Conservation (phyloP, 352 stramenopile species). For the Globisporangium viniferum region DNA sequence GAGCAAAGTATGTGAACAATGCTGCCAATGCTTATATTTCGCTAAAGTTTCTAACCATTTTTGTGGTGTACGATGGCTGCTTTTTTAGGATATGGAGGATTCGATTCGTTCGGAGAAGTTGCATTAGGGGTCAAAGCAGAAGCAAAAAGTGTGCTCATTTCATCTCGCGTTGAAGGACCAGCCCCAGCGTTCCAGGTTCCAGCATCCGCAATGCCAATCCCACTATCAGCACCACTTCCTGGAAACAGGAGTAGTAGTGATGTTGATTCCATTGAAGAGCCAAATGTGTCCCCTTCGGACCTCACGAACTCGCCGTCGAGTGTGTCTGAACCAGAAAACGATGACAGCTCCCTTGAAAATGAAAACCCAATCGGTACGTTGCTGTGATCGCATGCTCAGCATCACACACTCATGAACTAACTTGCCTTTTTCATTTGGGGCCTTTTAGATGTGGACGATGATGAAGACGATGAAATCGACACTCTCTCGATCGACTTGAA, state of each 20-base stretch:
- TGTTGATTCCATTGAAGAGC: not conserved
- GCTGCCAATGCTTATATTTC: too few species aligned
- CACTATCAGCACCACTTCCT: conserved; percentile 23
- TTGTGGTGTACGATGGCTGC: not conserved
- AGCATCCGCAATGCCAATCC: not conserved
- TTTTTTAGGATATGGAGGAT: conserved; percentile 30
- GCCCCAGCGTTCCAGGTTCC: not conserved
- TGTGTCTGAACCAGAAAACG: conserved; percentile 16
- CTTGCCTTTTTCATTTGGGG: not conserved
- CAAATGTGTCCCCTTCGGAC: conserved; percentile 12
- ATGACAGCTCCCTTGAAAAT: conserved; percentile 19
- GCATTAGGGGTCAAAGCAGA: conserved; percentile 11
- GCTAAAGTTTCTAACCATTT: too few species aligned
- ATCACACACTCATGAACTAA: not conserved
- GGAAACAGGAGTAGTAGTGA: conserved; percentile 10
- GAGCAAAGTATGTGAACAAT: conserved; percentile 31
- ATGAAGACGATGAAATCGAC: conserved; percentile 22
- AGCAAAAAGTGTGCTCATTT: not conserved
- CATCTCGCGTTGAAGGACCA: not conserved
- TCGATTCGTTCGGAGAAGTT: conserved; percentile 37
- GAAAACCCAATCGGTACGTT: conserved; percentile 15
- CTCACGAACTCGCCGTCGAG: conserved; percentile 12
- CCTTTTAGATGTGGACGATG: conserved; percentile 18
- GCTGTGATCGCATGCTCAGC: not conserved
- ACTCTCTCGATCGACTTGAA: conserved; percentile 11